A percentile compares a stretch with the other conserved stretches of the same genome.
Conservation (phyloP, 2,329 filamentous ascomycete genomes). For the Neocatenulostroma microsporum region DNA sequence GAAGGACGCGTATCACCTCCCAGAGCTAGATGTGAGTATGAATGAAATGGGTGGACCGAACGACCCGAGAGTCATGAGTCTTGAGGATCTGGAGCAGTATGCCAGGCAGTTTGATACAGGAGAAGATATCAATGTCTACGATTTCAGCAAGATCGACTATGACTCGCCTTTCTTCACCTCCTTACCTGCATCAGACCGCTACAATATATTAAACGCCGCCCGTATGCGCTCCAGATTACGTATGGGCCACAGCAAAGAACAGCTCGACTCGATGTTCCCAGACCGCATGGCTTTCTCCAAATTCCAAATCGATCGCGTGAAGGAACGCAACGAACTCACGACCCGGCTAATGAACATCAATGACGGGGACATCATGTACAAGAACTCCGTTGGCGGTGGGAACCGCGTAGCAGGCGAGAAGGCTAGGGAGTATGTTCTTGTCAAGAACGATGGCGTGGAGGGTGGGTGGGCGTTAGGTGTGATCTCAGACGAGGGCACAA, state of each 20-base stretch:
- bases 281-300: constrained; percentile 94
- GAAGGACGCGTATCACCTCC: constrained; percentile 91
- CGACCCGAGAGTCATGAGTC: constrained; percentile 91
- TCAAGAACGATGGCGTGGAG: constrained; percentile 90
- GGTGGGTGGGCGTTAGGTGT: constrained; percentile 95
- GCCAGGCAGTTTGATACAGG: constrained; percentile 85
- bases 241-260: constrained; percentile 95
- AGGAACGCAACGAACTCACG: constrained; percentile 86
- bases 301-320: constrained; percentile 92
- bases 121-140: constrained; percentile 78
- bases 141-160: constrained; percentile 98
- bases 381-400: constrained; percentile 50
- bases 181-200: constrained; percentile 79
- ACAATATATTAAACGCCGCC: constrained; percentile 95
- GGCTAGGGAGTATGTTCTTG: constrained; percentile 87
- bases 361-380: constrained; percentile 52
- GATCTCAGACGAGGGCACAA: constrained; percentile 70
- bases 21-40: constrained; percentile 70
- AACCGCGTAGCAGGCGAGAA: constrained; percentile 73
- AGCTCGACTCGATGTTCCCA: constrained; percentile 93
- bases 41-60: constrained; percentile 81
- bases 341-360: constrained; percentile 91
- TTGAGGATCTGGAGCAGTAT: constrained; percentile 90
- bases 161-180: constrained; percentile 92
- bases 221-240: constrained; percentile 76